phyloP scores from a whole-genome alignment of 345 rosid genomes.

The Syzygium grande region DNA sequence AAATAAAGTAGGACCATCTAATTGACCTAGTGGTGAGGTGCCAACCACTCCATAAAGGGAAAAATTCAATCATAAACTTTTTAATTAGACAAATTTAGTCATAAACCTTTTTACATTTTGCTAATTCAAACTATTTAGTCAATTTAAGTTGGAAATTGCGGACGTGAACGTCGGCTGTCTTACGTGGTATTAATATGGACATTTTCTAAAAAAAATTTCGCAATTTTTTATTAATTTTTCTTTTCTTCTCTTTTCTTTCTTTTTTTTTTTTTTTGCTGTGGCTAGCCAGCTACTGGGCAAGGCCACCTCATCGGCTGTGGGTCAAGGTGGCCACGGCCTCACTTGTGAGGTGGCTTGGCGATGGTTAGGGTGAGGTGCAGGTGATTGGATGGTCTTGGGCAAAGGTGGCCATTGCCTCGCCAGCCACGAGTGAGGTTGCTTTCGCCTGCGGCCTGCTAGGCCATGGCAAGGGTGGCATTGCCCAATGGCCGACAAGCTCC shows the following conservation, averaged over 20 bases:
- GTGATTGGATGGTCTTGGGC: too few relatives aligned
- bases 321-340: too few relatives aligned
- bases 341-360: too few relatives aligned
- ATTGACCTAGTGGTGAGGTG: background rate
- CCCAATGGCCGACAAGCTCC: too few relatives aligned
- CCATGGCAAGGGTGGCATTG: too few relatives aligned
- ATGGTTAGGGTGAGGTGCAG: too few relatives aligned
- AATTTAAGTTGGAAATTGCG: rapidly evolving
- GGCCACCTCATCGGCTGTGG: too few relatives aligned
- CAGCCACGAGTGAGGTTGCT: too few relatives aligned
- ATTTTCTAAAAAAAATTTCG: background rate
- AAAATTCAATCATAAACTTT: background rate
- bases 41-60: background rate
- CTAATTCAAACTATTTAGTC: rapidly evolving
- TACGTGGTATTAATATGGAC: rapidly evolving
- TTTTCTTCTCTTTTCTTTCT: background rate
- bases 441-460: too few relatives aligned
- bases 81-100: too few relatives aligned
- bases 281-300: background rate
- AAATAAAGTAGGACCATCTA: background rate
- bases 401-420: too few relatives aligned
- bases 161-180: background rate
- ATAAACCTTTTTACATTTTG: too few relatives aligned
- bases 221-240: background rate
- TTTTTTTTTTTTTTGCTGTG: background rate